phyloP scores from a whole-genome alignment of 106 monocot genomes.

The Acorus gramineus region DNA sequence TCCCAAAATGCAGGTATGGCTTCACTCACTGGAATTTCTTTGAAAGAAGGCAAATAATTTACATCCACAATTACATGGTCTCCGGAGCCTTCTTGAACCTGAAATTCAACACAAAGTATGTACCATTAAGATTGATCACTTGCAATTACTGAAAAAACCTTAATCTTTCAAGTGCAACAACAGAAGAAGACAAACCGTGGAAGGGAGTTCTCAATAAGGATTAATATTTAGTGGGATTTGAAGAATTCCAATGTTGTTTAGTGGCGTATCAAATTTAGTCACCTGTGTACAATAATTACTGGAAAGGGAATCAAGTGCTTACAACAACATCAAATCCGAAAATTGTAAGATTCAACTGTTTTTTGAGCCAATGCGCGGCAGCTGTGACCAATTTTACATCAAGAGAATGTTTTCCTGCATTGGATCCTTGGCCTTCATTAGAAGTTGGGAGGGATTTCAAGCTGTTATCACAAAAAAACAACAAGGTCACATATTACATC shows the following conservation, averaged over 20 bases:
- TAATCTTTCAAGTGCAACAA: too few relatives aligned
- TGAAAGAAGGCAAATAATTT: constrained; percentile 93
- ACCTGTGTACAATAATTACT: too few relatives aligned
- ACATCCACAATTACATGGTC: constrained; percentile 94
- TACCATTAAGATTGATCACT: too few relatives aligned
- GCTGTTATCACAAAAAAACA: constrained; percentile 22
- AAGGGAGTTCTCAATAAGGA: too few relatives aligned
- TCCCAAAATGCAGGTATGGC: constrained; percentile 97
- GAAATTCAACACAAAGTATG: constrained; percentile 3
- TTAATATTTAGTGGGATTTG: too few relatives aligned
- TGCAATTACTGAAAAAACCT: too few relatives aligned
- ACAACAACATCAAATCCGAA: constrained; percentile 99
- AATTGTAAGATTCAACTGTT: constrained; percentile 62
- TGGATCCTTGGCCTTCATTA: constrained; percentile 19
- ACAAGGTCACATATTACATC: too few relatives aligned
- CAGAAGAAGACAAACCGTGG: too few relatives aligned
- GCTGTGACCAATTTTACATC: constrained; percentile 44
- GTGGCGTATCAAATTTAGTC: too few relatives aligned
- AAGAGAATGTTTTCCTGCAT: constrained; percentile 18
- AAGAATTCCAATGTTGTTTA: too few relatives aligned
- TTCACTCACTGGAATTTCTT: constrained; percentile 61
- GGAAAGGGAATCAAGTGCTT: background rate
- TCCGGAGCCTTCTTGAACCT: constrained; percentile 80
- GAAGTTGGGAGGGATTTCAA: constrained; percentile 80
- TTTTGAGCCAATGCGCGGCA: constrained; percentile 64